Conservation (phyloP, 1,284 basidiomycete species). For the Exsudoporus floridanus region DNA sequence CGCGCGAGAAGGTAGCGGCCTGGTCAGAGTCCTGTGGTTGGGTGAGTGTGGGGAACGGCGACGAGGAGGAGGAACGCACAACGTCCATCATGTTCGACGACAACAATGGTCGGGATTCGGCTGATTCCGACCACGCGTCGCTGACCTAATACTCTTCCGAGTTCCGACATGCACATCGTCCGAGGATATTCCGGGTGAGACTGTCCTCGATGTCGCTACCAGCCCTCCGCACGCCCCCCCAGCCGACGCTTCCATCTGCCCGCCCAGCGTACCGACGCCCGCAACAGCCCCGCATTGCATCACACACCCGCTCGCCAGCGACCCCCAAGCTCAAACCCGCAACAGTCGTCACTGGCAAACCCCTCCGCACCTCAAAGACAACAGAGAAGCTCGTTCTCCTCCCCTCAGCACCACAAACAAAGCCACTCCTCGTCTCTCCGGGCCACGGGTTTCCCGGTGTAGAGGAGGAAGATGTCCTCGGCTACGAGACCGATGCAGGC, state of each 20-base stretch:
- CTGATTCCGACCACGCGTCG: slow-evolving; percentile 10
- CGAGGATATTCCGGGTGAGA: too few relatives aligned
- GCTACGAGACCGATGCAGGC: slow-evolving; percentile 64
- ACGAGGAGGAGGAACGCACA: slow-evolving; percentile 25
- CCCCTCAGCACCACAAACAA: slow-evolving; percentile 88
- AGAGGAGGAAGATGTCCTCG: slow-evolving; percentile 54
- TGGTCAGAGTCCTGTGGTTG: slow-evolving; percentile 14
- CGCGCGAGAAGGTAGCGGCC: slow-evolving; percentile 4
- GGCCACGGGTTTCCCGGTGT: slow-evolving; percentile 16
- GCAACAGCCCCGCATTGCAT: slow-evolving; percentile 23
- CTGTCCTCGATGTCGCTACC: too few relatives aligned
- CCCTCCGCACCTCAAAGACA: slow-evolving; percentile 85
- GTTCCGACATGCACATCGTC: neutral
- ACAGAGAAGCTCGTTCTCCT: slow-evolving; percentile 90
- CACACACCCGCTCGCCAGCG: slow-evolving; percentile 16
- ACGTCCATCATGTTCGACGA: slow-evolving; percentile 32
- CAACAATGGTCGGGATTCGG: slow-evolving; percentile 13
- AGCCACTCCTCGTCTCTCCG: slow-evolving; percentile 58
- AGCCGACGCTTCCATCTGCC: slow-evolving; percentile 25
- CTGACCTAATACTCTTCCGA: slow-evolving; percentile 11
- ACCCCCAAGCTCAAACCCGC: slow-evolving; percentile 18
- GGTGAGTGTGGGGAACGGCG: slow-evolving; percentile 6
- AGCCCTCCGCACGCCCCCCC: too few relatives aligned
- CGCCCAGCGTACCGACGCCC: slow-evolving; percentile 26
- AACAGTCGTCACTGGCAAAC: slow-evolving; percentile 41